phyloP scores from a whole-genome alignment of 2,329 filamentous ascomycete genomes.

The Shiraia sp. region DNA sequence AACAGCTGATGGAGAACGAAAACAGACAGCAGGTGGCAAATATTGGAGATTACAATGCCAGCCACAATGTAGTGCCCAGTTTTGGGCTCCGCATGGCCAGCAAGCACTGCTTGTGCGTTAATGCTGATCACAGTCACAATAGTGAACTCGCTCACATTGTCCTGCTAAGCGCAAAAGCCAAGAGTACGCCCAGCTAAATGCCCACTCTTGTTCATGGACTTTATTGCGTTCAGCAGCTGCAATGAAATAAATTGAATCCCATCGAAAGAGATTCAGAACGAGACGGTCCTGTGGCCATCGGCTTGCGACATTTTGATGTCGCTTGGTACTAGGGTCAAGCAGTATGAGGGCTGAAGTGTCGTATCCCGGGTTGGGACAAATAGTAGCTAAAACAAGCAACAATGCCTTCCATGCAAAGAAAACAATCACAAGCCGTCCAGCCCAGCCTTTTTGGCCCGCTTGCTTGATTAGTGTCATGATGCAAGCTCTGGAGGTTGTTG shows the following conservation, averaged over 20 bases:
- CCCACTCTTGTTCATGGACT: constrained; percentile 82
- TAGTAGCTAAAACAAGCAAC: constrained; percentile 63
- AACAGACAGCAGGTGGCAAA: constrained; percentile 76
- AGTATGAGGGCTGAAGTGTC: constrained; percentile 73
- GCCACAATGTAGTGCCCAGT: constrained; percentile 50
- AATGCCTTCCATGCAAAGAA: constrained; percentile 70
- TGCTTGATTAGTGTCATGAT: not conserved
- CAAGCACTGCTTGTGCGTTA: constrained; percentile 45
- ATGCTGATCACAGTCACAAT: constrained; percentile 6
- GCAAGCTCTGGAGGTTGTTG: not conserved
- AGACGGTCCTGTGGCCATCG: constrained; percentile 42
- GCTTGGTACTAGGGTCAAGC: constrained; percentile 37
- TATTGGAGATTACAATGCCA: constrained; percentile 69
- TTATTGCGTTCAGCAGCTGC: constrained; percentile 66
- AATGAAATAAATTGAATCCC: constrained; percentile 81
- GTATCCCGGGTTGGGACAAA: constrained; percentile 67
- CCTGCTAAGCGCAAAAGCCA: constrained; percentile 48
- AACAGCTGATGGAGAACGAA: constrained; percentile 72
- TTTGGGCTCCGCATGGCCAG: constrained; percentile 7
- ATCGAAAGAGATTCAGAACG: constrained; percentile 66
- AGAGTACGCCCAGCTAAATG: constrained; percentile 67
- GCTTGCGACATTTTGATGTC: constrained; percentile 20
- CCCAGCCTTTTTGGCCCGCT: not conserved
- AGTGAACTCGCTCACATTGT: constrained; percentile 42
- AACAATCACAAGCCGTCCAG: constrained; percentile 22